A percentile compares a stretch with the other conserved stretches of the same genome.
These are phyloP conservation scores for Quercus gilva DNA, from an alignment of 306 rosid genomes.

Conservation along the genomic window DNA sequence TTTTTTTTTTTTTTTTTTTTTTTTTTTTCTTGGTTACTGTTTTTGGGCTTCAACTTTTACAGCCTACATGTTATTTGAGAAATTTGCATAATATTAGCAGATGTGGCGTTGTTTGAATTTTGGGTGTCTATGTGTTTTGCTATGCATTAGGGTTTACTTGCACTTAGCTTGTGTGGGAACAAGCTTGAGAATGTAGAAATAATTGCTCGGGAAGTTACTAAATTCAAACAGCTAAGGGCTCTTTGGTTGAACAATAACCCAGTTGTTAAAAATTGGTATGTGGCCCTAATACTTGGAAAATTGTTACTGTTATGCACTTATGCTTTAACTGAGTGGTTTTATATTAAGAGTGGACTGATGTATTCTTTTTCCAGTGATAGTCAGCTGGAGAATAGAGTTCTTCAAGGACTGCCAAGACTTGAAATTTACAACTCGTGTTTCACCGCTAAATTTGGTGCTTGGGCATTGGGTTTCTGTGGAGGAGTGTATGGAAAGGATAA, in stretches of 20 bases:
- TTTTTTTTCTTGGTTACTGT: too few species aligned
- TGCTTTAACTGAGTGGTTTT: neutral
- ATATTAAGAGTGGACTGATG: constrained; percentile 14
- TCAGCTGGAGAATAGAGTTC: constrained; percentile 45
- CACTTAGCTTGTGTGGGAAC: constrained; percentile 79
- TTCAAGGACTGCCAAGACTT: constrained; percentile 51
- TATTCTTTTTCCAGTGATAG: constrained; percentile 39
- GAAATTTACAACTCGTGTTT: constrained; percentile 78
- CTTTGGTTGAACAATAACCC: constrained; percentile 86
- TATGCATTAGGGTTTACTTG: constrained; percentile 59
- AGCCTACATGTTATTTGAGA: neutral
- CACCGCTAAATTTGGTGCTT: constrained; percentile 57
- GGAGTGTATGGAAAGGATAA: constrained; percentile 76
- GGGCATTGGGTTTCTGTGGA: constrained; percentile 92
- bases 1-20: neutral
- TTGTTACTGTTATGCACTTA: neutral
- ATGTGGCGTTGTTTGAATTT: neutral
- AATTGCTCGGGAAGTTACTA: constrained; percentile 60
- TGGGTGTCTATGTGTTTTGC: neutral
- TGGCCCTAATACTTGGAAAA: neutral
- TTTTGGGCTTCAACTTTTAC: too few species aligned
- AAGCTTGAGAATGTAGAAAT: constrained; percentile 52
- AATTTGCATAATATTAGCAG: too few species aligned
- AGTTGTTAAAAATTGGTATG: constrained; percentile 46
- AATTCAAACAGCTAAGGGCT: constrained; percentile 70